Base-by-base conservation (phyloP, 129 eudicot species). In the Artemisia annua region DNA sequence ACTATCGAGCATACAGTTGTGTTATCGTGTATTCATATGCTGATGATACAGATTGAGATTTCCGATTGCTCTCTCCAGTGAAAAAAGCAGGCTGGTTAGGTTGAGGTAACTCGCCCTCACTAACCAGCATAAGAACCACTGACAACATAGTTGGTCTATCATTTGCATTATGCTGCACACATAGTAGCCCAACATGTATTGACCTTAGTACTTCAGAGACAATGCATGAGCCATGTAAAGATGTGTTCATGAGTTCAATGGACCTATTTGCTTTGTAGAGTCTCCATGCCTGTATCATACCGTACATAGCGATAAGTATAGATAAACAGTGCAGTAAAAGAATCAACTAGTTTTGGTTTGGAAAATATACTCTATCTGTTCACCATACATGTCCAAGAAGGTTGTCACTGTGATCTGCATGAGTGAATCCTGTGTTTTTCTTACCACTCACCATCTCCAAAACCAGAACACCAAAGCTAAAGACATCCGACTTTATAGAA, bases 101-200 rank as follows among this genome's bases (percentile, higher is more conserved):
- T 69, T 17, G 62, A 14, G 77, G 76, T 62, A 74, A 48, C 52
- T 13, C 82, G 19, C 81, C 82, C 7, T 85, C 87, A 44, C 66
- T 76, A 19, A 69, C 54, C 58, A 87, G 19, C 89, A 82, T 87
- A 26, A 72, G 30, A 20, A 85, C 69, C 51, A 85, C 94, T 1
- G 86, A 59, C 49, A 86, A 66, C 86, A 83, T 85, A 9, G 69
- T 60, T 72, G 90, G 88, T 65, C 95, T 80, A 48, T 88, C 83
- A 58, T 79, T 69, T 20, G 84, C 76, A 57, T 70, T 78, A 53
- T 78, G 69, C 62, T 85, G 95, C 46, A 85, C 86, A 20, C 90
- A 85, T 19, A 88, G 70, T 39, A 88, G 54, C n/a, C 71, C 89
- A 10, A 79, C 74, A 55, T 75, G 81, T 65, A 83, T 75, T 12